phyloP scores from a whole-genome alignment of 495 filamentous ascomycete species.

The Hyaloscypha finlandica region DNA sequence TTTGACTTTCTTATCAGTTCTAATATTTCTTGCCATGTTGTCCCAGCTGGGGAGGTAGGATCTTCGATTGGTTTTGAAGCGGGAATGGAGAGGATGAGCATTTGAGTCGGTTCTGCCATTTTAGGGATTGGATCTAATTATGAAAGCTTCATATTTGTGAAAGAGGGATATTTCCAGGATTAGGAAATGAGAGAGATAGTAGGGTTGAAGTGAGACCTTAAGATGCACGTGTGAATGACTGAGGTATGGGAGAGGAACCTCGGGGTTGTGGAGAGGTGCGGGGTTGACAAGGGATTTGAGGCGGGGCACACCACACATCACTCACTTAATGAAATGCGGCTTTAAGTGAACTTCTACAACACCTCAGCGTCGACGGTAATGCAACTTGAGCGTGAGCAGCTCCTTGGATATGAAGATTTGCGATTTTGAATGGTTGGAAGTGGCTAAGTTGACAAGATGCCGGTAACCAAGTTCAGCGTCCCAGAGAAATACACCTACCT shows the following conservation, averaged over 20 bases:
- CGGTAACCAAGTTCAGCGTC: slow-evolving; percentile 51
- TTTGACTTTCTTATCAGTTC: background rate
- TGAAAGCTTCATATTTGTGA: background rate
- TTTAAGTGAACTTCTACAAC: background rate
- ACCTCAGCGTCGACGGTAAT: background rate
- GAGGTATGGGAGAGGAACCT: background rate
- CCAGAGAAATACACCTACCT: slow-evolving; percentile 60
- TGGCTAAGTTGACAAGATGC: slow-evolving; percentile 41
- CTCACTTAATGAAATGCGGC: no score
- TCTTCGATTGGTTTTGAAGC: background rate
- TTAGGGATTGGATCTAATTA: background rate
- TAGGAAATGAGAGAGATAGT: background rate
- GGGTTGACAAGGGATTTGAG: slow-evolving; percentile 3
- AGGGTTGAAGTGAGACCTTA: background rate
- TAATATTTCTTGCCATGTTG: background rate
- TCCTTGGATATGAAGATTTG: background rate
- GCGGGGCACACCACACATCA: background rate
- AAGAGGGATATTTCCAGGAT: background rate
- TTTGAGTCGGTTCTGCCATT: slow-evolving; percentile 14
- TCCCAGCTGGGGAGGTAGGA: background rate
- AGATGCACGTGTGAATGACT: slow-evolving; percentile 1
- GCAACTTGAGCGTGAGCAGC: background rate
- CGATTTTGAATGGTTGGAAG: background rate
- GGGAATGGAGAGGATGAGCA: background rate
- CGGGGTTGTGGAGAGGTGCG: slow-evolving; percentile 4